Percentiles rank a stretch among this genome's conserved stretches.
phyloP scores from a whole-genome alignment of 495 filamentous ascomycete species.

The Monascus purpureus region DNA sequence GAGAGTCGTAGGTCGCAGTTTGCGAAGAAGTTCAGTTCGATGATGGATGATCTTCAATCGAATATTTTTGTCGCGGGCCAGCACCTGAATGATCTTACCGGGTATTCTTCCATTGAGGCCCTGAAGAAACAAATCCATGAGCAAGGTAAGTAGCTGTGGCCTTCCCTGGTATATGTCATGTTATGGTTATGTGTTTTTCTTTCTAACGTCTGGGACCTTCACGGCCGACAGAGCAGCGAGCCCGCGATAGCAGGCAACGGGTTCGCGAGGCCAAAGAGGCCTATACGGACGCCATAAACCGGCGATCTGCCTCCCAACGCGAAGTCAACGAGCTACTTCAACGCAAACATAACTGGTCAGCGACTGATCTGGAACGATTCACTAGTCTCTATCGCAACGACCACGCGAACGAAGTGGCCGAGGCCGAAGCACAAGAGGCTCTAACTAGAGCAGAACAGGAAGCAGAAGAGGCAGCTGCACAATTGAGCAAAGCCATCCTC shows the following conservation, averaged over 20 bases:
- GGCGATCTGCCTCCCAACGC: constrained; percentile 75
- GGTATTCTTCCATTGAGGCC: constrained; percentile 83
- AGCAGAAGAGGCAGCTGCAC: constrained; percentile 58
- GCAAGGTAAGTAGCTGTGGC: constrained; percentile 50
- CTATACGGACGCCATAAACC: constrained; percentile 64
- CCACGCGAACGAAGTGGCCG: constrained; percentile 84
- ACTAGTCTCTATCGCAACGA: constrained; percentile 83
- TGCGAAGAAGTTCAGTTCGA: constrained; percentile 54
- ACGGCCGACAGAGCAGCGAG: constrained; percentile 45
- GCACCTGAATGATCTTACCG: constrained; percentile 82
- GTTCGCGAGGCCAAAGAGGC: constrained; percentile 57
- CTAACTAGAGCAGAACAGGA: constrained; percentile 61
- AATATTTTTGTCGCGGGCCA: constrained; percentile 75
- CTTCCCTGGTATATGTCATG: no score
- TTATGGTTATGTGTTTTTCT: neutral
- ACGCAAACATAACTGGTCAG: constrained; percentile 83
- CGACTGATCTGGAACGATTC: constrained; percentile 83
- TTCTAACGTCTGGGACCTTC: neutral
- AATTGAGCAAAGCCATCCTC: constrained; percentile 66
- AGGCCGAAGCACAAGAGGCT: constrained; percentile 54
- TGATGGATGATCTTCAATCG: constrained; percentile 84
- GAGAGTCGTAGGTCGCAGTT: constrained; percentile 59
- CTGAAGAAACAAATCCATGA: constrained; percentile 61
- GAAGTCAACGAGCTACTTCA: constrained; percentile 92
- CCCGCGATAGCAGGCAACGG: constrained; percentile 45